phyloP scores from a whole-genome alignment of 495 filamentous ascomycete genomes.

The Evernia prunastri region DNA sequence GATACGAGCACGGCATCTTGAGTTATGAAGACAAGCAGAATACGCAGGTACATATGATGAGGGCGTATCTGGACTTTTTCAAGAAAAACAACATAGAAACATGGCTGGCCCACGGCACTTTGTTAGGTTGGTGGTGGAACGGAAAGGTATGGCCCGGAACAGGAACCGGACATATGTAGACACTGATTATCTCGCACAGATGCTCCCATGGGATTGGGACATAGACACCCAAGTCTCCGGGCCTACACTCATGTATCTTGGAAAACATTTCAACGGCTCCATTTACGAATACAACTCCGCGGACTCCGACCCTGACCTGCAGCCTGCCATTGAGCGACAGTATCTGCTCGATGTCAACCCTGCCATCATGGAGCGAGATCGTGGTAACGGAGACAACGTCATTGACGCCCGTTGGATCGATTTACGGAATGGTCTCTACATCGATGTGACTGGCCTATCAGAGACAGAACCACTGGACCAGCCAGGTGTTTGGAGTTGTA shows the following conservation, averaged over 20 bases:
- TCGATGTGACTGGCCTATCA: slow-evolving; percentile 79
- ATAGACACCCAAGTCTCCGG: slow-evolving; percentile 74
- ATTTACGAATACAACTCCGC: slow-evolving; percentile 49
- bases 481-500: slow-evolving; percentile 71
- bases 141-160: slow-evolving; percentile 43
- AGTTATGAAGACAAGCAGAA: slow-evolving; percentile 57
- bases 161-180: background rate
- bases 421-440: slow-evolving; percentile 66
- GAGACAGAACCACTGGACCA: slow-evolving; percentile 52
- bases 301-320: slow-evolving; percentile 22
- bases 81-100: slow-evolving; percentile 60
- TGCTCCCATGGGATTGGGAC: slow-evolving; percentile 85
- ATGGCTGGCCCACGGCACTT: slow-evolving; percentile 82
- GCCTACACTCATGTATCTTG: slow-evolving; percentile 56
- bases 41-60: slow-evolving; percentile 61
- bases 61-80: slow-evolving; percentile 65
- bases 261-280: slow-evolving; percentile 57
- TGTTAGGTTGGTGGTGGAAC: slow-evolving; percentile 92
- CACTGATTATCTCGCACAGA: slow-evolving; percentile 30
- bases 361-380: slow-evolving; percentile 49
- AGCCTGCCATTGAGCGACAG: slow-evolving; percentile 35
- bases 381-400: slow-evolving; percentile 65
- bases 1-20: slow-evolving; percentile 57
- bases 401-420: slow-evolving; percentile 89
- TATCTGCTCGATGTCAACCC: slow-evolving; percentile 81